phyloP scores from a whole-genome alignment of 345 rosid species.

The Citrus cavaleriei region DNA sequence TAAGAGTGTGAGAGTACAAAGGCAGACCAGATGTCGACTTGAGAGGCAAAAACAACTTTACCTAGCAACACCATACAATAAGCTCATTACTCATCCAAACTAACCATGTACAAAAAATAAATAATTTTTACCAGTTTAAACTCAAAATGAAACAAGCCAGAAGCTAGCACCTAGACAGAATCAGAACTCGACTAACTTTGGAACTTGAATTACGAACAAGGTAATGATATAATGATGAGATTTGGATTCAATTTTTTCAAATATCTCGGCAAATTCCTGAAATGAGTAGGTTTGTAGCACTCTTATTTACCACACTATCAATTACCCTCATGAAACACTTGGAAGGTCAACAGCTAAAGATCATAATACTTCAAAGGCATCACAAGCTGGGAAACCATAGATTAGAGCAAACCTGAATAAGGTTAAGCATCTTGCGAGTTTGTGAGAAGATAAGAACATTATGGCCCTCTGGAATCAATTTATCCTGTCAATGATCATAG shows the following conservation, averaged over 20 bases:
- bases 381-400: conserved; percentile 11
- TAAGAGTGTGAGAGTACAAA: background rate
- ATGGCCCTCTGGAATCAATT: conserved; percentile 88
- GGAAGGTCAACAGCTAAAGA: background rate
- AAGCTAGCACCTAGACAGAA: background rate
- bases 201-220: background rate
- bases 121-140: background rate
- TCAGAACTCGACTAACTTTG: background rate
- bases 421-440: conserved; percentile 95
- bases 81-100: background rate
- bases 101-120: background rate
- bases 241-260: background rate
- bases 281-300: background rate
- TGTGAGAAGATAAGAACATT: conserved; percentile 92
- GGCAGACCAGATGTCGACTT: background rate
- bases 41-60: background rate
- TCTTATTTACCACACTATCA: background rate
- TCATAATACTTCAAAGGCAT: background rate
- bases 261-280: background rate
- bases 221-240: background rate
- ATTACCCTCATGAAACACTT: background rate
- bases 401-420: conserved; percentile 70
- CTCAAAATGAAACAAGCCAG: background rate
- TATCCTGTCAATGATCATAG: conserved; percentile 42
- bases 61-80: background rate